Evolutionary conservation across 345 rosid species (phyloP).

Genomic region (Arabidopsis arenosa): DNA sequence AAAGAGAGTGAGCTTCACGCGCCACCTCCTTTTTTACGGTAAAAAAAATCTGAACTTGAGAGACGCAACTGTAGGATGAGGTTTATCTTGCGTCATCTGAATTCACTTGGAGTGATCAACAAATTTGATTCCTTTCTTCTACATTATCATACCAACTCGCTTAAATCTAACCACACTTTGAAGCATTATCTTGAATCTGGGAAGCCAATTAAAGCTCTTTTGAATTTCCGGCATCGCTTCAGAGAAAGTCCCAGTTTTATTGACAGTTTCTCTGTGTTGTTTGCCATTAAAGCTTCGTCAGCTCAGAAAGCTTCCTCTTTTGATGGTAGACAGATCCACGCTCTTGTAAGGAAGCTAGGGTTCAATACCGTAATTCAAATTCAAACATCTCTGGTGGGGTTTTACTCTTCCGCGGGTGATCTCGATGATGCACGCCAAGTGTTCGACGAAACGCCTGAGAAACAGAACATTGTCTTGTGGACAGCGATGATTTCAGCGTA

Average conservation of each 20-base stretch:
- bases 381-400: conserved; percentile 21
- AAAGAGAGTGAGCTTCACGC: conserved; percentile 14
- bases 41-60: neutral
- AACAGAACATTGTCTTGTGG: conserved; percentile 37
- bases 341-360: conserved; percentile 45
- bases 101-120: conserved; percentile 11
- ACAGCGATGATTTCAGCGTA: conserved; percentile 49
- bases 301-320: conserved; percentile 26
- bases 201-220: conserved; percentile 35
- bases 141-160: conserved; percentile 36
- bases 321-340: conserved; percentile 45
- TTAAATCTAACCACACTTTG: conserved; percentile 43
- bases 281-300: conserved; percentile 47
- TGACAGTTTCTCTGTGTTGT: conserved; percentile 51
- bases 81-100: conserved; percentile 28
- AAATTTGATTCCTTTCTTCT: conserved; percentile 24
- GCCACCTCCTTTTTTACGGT: neutral
- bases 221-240: conserved; percentile 39
- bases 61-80: conserved; percentile 22
- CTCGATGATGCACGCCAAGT: conserved; percentile 42
- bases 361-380: conserved; percentile 43
- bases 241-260: conserved; percentile 39
- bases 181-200: conserved; percentile 43
- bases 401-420: conserved; percentile 32
- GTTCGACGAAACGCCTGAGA: conserved; percentile 47